Percentiles rank a stretch among this genome's conserved stretches.
Conservation (phyloP, 2,329 filamentous ascomycete genomes). For the Eutypa lata region DNA sequence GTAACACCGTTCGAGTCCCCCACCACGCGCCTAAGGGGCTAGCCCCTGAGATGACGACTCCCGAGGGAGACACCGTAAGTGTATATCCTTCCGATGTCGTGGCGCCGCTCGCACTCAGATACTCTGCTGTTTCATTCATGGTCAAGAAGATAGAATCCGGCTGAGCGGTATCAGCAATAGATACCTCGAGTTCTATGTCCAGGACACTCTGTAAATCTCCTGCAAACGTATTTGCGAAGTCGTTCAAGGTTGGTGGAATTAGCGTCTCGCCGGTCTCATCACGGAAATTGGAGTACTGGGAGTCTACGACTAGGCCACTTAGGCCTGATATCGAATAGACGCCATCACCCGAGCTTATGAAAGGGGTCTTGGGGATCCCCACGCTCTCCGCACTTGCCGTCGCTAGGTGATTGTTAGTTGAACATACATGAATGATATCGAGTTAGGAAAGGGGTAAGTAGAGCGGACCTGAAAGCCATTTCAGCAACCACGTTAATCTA, state of each 20-base stretch:
- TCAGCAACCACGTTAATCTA: neutral
- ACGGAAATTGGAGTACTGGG: conserved; percentile 33
- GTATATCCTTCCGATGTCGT: conserved; percentile 48
- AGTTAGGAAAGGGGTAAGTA: neutral
- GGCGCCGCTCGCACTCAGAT: conserved; percentile 42
- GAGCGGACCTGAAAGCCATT: neutral
- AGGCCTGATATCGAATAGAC: conserved; percentile 24
- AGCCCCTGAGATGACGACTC: conserved; percentile 47
- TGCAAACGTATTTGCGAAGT: conserved; percentile 46
- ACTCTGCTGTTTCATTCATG: conserved; percentile 35
- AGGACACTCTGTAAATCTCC: conserved; percentile 29
- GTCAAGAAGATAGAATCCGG: conserved; percentile 43
- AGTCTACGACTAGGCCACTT: conserved; percentile 42
- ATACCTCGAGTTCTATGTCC: conserved; percentile 26
- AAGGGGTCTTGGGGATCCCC: conserved; percentile 34
- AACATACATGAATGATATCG: neutral
- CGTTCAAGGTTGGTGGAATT: conserved; percentile 46
- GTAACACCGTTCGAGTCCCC: conserved; percentile 54
- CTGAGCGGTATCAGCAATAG: conserved; percentile 14
- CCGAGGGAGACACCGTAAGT: conserved; percentile 36
- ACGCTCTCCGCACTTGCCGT: conserved; percentile 16
- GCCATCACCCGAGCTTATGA: conserved; percentile 20
- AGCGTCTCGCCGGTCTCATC: conserved; percentile 46
- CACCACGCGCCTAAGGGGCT: conserved; percentile 56
- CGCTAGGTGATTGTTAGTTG: conserved; percentile 8